Evolutionary conservation across 768 basidiomycete genomes (phyloP), one percentile per base, ranked within the genome.

Genomic region (Hericium rajendrae): DNA sequence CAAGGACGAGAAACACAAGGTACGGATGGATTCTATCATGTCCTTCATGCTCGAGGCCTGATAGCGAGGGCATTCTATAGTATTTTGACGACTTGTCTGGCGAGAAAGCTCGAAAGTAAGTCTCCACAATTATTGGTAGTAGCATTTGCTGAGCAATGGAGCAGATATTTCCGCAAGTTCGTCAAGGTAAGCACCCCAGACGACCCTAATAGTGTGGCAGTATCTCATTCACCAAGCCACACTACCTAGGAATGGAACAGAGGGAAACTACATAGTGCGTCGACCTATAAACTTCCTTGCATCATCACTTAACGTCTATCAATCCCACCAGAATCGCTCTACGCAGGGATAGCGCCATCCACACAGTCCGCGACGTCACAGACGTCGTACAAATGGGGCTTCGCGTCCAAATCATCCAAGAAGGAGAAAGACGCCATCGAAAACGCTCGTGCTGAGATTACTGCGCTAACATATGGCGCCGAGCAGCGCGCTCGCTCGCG

Each of bases 81-180:
- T 93, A 93, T 67, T 86, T 95, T 64, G 88, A 92, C 64, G 86
- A 92, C 58, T 75, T 97, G 56, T 84, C 85, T 16, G 83, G 90
- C 26, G 91, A 94, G 32, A 85, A 78, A 67, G 85, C 93, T 3
- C 79, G 88, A 63, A 87, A 82, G 82, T 87, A 67, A 68, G 80
- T 63, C 18, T 48, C 48, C 57, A 54, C 20, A 26, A 46, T 55
- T 38, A 9, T 28, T 58, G 54, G 59, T 61, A 40, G 53, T 59
- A 54, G 70, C 73, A 59, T 75, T 68, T 54, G 61, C 68, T 54
- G 67, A 65, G 53, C 53, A 53, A 63, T 66, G 58, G 56, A 24
- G 58, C 53, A 91, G 89, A 65, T 93, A 94, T 68, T 97, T 97
- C 68, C 84, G 86, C 65, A 95, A 94, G 72, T 97, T 97, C 65